These are phyloP conservation scores for Saccharomycopsis hybrid DNA, from an alignment of 1,139 yeast species.

Conservation along the genomic window DNA sequence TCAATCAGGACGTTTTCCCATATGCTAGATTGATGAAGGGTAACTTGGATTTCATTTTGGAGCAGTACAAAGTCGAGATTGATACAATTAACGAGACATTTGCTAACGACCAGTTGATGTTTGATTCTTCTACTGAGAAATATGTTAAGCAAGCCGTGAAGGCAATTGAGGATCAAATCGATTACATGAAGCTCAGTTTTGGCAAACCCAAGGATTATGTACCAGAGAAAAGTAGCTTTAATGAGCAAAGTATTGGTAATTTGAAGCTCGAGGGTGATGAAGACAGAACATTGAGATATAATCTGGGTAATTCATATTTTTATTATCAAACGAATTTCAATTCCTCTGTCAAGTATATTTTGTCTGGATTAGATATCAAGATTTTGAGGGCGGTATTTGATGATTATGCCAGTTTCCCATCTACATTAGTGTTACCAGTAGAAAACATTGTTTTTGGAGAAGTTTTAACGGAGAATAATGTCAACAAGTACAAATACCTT, in stretches of 20 bases:
- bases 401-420: slow-evolving; percentile 60
- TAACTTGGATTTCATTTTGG: slow-evolving; percentile 44
- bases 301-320: slow-evolving; percentile 32
- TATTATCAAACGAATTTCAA: slow-evolving; percentile 73
- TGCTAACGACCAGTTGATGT: slow-evolving; percentile 52
- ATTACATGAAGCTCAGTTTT: slow-evolving; percentile 23
- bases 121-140: slow-evolving; percentile 41
- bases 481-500: slow-evolving; percentile 64
- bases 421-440: slow-evolving; percentile 51
- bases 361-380: slow-evolving; percentile 75
- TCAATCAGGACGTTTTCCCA: slow-evolving; percentile 30
- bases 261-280: background rate
- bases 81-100: slow-evolving; percentile 39
- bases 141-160: slow-evolving; percentile 52
- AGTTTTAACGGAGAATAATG: slow-evolving; percentile 41
- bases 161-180: slow-evolving; percentile 44
- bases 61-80: slow-evolving; percentile 54
- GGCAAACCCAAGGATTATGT: slow-evolving; percentile 19
- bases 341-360: slow-evolving; percentile 56
- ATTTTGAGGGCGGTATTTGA: slow-evolving; percentile 61
- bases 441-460: slow-evolving; percentile 67
- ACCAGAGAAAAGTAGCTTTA: background rate
- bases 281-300: background rate
- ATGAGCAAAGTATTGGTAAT: background rate
- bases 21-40: slow-evolving; percentile 64